Conservation (phyloP, 257 asterid species). For the Asclepias syriaca region DNA sequence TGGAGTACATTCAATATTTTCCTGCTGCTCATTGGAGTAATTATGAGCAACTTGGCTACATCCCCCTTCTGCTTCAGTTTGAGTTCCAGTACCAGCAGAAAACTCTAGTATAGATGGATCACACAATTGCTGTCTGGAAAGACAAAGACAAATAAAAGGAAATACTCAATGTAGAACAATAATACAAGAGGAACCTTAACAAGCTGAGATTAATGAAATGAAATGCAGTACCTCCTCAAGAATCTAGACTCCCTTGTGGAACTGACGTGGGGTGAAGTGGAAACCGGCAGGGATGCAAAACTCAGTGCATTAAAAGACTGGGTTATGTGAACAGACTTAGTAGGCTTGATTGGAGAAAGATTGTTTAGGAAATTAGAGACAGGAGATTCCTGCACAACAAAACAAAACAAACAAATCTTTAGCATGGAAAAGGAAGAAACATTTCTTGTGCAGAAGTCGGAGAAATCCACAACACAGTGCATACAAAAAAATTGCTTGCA, state of each 20-base stretch:
- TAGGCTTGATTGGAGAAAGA: conserved; percentile 85
- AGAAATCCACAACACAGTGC: background rate
- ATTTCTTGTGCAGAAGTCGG: background rate
- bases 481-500: background rate
- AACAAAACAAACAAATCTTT: background rate
- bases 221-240: conserved; percentile 59
- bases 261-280: conserved; percentile 81
- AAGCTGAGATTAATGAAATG: background rate
- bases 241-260: conserved; percentile 61
- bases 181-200: background rate
- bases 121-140: conserved; percentile 63
- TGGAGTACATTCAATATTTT: conserved; percentile 35
- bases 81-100: conserved; percentile 43
- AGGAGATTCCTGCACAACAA: conserved; percentile 79
- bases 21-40: conserved; percentile 36
- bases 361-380: conserved; percentile 78
- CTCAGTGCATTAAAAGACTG: conserved; percentile 73
- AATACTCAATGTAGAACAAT: background rate
- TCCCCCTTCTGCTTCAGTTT: conserved; percentile 18
- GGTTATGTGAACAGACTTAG: conserved; percentile 61
- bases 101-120: conserved; percentile 95
- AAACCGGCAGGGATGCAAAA: conserved; percentile 65
- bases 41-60: conserved; percentile 19
- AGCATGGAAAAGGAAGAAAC: conserved; percentile 17
- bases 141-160: background rate